These are phyloP conservation scores for Podaxis mareebaensis DNA, from an alignment of 768 basidiomycete genomes.

Conservation along the genomic window DNA sequence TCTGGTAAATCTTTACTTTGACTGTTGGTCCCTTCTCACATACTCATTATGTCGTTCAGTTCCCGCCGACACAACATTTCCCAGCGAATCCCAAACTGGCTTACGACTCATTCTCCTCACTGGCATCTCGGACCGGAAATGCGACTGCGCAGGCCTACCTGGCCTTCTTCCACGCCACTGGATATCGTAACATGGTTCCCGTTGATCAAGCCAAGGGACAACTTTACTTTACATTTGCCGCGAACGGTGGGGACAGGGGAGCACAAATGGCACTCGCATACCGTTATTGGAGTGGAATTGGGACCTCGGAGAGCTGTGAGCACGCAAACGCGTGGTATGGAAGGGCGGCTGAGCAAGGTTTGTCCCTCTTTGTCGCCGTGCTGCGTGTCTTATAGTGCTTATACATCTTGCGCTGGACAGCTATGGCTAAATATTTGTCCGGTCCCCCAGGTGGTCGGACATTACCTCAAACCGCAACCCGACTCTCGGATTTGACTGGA, in stretches of 20 bases:
- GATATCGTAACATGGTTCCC: constrained; percentile 65
- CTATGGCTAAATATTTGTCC: constrained; percentile 75
- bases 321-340: constrained; percentile 89
- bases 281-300: constrained; percentile 95
- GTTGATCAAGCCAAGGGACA: constrained; percentile 81
- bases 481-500: constrained; percentile 86
- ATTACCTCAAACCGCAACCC: constrained; percentile 76
- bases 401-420: constrained; percentile 35
- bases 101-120: constrained; percentile 59
- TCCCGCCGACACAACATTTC: constrained; percentile 73
- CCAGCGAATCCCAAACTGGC: constrained; percentile 60
- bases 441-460: constrained; percentile 93
- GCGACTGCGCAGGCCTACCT: constrained; percentile 84
- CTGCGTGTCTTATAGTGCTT: background rate
- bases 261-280: constrained; percentile 94
- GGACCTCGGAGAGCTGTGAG: constrained; percentile 83
- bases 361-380: constrained; percentile 10
- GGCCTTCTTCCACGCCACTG: constrained; percentile 88
- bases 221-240: constrained; percentile 92
- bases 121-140: constrained; percentile 74
- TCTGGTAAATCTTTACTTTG: constrained; percentile 42
- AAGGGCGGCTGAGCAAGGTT: constrained; percentile 82
- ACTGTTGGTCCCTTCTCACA: background rate
- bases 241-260: constrained; percentile 81
- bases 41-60: constrained; percentile 37